A percentile compares a stretch with the other conserved stretches of the same genome.
Evolutionary conservation across 164 flowering plant species (phyloP).

Genomic region (Dillenia turbinata): DNA sequence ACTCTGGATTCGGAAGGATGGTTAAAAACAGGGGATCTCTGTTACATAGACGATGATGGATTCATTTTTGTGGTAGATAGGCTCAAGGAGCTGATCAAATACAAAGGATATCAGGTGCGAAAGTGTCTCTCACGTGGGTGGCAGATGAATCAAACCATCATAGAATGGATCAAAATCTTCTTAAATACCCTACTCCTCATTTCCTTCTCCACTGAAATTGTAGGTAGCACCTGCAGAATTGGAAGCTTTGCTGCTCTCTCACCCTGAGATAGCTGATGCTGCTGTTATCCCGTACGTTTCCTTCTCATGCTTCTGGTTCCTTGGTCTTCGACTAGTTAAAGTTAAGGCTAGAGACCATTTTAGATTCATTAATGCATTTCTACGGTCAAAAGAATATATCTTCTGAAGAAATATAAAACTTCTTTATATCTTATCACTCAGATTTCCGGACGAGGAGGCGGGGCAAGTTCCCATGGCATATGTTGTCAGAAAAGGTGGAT

Average conservation of each 20-base stretch:
- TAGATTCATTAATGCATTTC: too few species aligned
- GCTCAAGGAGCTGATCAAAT: conserved; percentile 90
- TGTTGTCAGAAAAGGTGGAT: conserved; percentile 64
- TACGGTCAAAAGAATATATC: too few species aligned
- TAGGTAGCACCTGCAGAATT: conserved; percentile 96
- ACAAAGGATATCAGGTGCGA: conserved; percentile 91
- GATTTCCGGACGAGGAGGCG: conserved; percentile 80
- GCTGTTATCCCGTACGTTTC: conserved; percentile 89
- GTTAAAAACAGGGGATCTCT: conserved; percentile 88
- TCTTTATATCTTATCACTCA: conserved; percentile 13
- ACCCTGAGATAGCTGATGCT: conserved; percentile 71
- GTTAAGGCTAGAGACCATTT: too few species aligned
- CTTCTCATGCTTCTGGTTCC: too few species aligned
- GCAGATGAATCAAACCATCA: too few species aligned
- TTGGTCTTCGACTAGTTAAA: too few species aligned
- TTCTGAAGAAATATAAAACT: too few species aligned
- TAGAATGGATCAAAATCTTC: too few species aligned
- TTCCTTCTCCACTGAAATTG: background rate
- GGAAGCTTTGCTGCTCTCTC: conserved; percentile 70
- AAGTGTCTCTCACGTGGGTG: too few species aligned
- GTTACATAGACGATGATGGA: conserved; percentile 86
- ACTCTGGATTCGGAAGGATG: conserved; percentile 75
- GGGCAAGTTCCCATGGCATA: conserved; percentile 97
- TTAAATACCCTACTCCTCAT: too few species aligned
- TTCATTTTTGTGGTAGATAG: conserved; percentile 84